Conservation (phyloP, 2,329 filamentous ascomycete genomes). For the Colletotrichum lentis region DNA sequence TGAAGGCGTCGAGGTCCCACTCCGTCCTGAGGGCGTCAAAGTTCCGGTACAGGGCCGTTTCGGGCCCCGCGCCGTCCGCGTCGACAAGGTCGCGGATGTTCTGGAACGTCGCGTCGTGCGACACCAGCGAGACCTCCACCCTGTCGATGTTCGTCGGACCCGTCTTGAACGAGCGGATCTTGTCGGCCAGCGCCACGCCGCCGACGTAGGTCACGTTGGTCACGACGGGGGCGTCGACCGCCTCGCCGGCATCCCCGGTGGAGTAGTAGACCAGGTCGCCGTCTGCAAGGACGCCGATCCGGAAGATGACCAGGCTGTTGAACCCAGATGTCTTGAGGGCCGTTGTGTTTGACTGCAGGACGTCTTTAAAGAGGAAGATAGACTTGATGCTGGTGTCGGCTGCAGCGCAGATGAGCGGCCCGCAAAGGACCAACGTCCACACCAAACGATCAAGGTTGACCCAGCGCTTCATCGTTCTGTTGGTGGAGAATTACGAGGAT, state of each 20-base stretch:
- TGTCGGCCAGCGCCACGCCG: constrained; percentile 57
- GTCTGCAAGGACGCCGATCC: constrained; percentile 52
- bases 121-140: constrained; percentile 55
- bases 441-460: background rate
- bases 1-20: constrained; percentile 56
- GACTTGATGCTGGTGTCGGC: constrained; percentile 16
- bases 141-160: constrained; percentile 47
- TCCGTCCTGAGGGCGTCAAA: constrained; percentile 51
- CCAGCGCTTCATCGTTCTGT: background rate
- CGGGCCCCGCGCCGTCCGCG: constrained; percentile 46
- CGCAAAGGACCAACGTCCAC: background rate
- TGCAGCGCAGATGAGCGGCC: background rate
- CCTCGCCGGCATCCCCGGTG: constrained; percentile 49
- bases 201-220: constrained; percentile 55
- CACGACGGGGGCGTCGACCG: constrained; percentile 47
- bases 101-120: constrained; percentile 42
- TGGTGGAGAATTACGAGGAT: background rate
- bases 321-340: constrained; percentile 53
- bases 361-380: constrained; percentile 55
- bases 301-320: constrained; percentile 55
- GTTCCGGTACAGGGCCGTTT: constrained; percentile 50
- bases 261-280: constrained; percentile 58
- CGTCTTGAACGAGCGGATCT: constrained; percentile 51
- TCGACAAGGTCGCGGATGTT: constrained; percentile 52
- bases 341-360: constrained; percentile 54